Evolutionary conservation across 2,329 filamentous ascomycete genomes (phyloP), one percentile per base, ranked within the genome.

Genomic region (Hymenoscyphus fraxineus): DNA sequence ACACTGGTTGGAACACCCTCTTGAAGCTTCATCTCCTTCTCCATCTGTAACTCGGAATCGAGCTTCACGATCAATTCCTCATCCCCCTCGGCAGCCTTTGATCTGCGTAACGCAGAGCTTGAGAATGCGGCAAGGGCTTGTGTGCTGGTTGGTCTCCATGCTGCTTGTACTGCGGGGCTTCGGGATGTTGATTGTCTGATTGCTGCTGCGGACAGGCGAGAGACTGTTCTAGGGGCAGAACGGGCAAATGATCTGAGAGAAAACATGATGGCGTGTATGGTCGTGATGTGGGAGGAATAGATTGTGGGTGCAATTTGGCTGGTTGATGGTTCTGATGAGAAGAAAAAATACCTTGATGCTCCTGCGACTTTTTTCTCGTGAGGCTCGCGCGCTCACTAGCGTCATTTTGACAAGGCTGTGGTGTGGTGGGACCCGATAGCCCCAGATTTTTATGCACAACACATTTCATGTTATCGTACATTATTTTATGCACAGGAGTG

Each of bases 11-110:
- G 89, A 70, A 90, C 80, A 69, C 90, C 85, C 73, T 91, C 86
- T 67, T 85, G 83, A 70, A 88, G 83, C 79, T 89, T 71, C 79
- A 93, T 88, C 75, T 93, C 88, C 73, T 87, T 86, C 84, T 98
- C 95, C 75, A 96, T 88, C 77, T 87, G 81, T 70, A 96, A 83
- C 81, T 97, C 93, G 75, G 87, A 88, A 70, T 91, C 86, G 59
- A 99, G 86, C 85, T 98, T 98, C 65, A 88, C 86, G 51, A 88
- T 85, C 62, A 99, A 88, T 80, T 97, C 92, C 70, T 89, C 83
- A 74, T 96, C 91, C 67, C 85, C 85, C 76, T 85, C 83, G 59
- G 75, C 76, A 47, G 65, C 65, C 47, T 67, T 66, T 54, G 75
- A 72, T 19, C 78, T 64, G 40, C 82, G 80, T 67, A 81, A 69